Evolutionary conservation across 2,329 filamentous ascomycete species (phyloP).

Genomic region (Colletotrichum sansevieriae): DNA sequence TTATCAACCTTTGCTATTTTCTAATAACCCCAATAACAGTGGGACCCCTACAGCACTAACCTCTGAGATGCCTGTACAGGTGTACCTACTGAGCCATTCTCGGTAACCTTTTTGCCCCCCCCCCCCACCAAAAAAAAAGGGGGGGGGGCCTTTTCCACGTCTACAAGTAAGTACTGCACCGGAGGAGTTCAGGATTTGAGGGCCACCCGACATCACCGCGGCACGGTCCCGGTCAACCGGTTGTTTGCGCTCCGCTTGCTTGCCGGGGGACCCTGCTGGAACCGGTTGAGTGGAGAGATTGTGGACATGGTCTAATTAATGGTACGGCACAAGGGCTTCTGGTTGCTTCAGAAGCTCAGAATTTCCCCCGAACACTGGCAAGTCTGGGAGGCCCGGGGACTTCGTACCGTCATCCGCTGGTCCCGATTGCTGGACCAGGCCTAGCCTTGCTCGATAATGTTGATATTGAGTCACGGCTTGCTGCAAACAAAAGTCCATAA

Average conservation of each 20-base stretch:
- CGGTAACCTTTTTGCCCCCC: too few relatives aligned
- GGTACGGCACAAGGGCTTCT: conserved; percentile 16
- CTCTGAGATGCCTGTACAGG: too few relatives aligned
- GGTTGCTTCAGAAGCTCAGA: conserved; percentile 22
- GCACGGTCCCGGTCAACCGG: conserved; percentile 35
- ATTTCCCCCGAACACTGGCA: conserved; percentile 8
- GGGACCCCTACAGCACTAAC: too few relatives aligned
- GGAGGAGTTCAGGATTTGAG: conserved; percentile 10
- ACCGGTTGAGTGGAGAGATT: conserved; percentile 3
- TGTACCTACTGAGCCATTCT: too few relatives aligned
- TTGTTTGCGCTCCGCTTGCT: conserved; percentile 26
- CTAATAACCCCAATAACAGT: too few relatives aligned
- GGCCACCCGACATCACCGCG: conserved; percentile 14
- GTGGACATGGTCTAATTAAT: conserved; percentile 24
- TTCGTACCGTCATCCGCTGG: conserved; percentile 2
- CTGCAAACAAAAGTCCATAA: too few relatives aligned
- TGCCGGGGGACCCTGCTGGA: conserved; percentile 8
- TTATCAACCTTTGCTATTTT: too few relatives aligned
- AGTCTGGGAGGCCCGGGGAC: neutral
- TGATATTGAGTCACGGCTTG: neutral
- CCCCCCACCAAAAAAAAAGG: too few relatives aligned
- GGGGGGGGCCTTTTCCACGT: too few relatives aligned
- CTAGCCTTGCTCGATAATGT: too few relatives aligned
- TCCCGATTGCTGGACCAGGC: conserved; percentile 4
- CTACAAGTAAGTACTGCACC: too few relatives aligned